Conservation (phyloP, 2,329 filamentous ascomycete species). For the Furcasterigmium furcatum region DNA sequence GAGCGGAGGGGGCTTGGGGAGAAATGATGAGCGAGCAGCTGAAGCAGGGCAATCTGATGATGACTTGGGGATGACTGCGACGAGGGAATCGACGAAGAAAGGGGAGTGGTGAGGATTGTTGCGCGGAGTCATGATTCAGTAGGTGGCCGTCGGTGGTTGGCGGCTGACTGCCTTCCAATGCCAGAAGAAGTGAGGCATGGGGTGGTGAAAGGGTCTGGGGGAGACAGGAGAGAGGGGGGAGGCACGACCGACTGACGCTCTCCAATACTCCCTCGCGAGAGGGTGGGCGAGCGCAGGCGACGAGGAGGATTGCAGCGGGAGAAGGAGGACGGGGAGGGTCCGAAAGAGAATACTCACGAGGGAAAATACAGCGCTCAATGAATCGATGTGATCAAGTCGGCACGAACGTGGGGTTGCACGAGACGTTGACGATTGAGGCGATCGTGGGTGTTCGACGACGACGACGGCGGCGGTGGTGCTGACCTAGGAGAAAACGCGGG, state of each 20-base stretch:
- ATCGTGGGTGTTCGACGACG: neutral
- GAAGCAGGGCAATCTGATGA: neutral
- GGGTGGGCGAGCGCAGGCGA: too few species aligned
- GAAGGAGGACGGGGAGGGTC: too few species aligned
- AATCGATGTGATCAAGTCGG: neutral
- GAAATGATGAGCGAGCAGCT: conserved; percentile 3
- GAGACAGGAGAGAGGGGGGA: neutral
- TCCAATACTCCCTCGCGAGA: neutral
- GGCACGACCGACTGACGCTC: neutral
- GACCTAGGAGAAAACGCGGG: neutral
- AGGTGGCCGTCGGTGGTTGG: neutral
- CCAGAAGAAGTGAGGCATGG: neutral
- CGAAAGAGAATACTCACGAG: conserved; percentile 1
- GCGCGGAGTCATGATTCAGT: neutral
- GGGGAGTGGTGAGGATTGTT: neutral
- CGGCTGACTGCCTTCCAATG: too few species aligned
- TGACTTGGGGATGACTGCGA: neutral
- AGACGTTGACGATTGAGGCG: neutral
- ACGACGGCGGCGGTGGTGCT: neutral
- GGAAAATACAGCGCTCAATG: neutral
- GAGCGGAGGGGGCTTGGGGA: conserved; percentile 3
- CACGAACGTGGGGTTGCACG: neutral
- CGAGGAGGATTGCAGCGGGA: too few species aligned
- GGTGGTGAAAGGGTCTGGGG: neutral
- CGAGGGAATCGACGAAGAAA: neutral